Conservation (phyloP, 2,329 filamentous ascomycete species). For the Xylaria sp. region DNA sequence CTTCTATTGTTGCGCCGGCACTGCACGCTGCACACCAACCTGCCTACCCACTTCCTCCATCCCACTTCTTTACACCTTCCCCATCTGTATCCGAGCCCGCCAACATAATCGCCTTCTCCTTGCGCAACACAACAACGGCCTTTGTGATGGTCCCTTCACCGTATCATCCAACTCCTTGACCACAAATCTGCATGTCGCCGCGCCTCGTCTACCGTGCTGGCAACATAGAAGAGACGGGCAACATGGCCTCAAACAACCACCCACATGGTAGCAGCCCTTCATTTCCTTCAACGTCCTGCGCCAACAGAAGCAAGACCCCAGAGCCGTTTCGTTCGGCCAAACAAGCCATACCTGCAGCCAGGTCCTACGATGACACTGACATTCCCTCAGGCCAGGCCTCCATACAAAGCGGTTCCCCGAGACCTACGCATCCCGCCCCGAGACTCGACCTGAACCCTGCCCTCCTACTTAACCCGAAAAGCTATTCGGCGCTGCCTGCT, state of each 20-base stretch:
- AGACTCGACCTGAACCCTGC: conserved; percentile 44
- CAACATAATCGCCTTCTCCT: neutral
- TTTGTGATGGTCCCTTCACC: conserved; percentile 24
- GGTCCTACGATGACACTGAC: conserved; percentile 29
- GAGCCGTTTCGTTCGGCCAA: conserved; percentile 1
- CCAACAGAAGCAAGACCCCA: conserved; percentile 9
- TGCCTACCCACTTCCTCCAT: neutral
- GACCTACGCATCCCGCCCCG: conserved; percentile 20
- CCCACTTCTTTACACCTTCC: neutral
- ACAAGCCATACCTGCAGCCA: conserved; percentile 8
- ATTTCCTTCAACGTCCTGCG: neutral
- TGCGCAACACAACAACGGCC: conserved; percentile 1
- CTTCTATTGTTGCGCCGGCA: no score
- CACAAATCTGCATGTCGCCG: conserved; percentile 24
- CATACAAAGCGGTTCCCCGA: conserved; percentile 30
- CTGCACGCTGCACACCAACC: neutral
- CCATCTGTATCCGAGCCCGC: neutral
- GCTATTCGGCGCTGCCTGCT: conserved; percentile 29
- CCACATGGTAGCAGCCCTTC: conserved; percentile 36
- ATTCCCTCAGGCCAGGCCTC: conserved; percentile 28
- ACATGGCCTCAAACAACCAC: conserved; percentile 41
- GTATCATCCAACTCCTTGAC: conserved; percentile 3
- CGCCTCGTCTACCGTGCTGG: conserved; percentile 4
- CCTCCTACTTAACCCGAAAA: conserved; percentile 46
- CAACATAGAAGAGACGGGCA: conserved; percentile 17